Conservation (phyloP, 1,139 yeast species). For the Nadsonia starkeyi-henricii region DNA sequence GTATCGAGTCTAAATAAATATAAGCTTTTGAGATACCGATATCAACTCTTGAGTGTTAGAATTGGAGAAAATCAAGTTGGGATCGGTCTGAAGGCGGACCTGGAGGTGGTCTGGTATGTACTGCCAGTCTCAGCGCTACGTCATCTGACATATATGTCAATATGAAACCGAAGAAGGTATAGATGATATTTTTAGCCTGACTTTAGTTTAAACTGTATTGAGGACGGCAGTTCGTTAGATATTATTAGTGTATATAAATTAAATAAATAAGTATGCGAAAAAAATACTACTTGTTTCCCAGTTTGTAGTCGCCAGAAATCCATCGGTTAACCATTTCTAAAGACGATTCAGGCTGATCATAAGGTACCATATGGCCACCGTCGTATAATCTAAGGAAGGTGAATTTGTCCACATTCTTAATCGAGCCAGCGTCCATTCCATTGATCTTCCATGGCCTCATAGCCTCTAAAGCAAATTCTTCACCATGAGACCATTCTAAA, state of each 20-base stretch:
- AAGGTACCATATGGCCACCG: conserved; percentile 67
- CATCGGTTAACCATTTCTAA: conserved; percentile 66
- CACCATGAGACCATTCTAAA: conserved; percentile 45
- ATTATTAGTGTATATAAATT: background rate
- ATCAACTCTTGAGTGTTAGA: background rate
- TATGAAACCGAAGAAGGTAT: too few species aligned
- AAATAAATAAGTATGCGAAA: background rate
- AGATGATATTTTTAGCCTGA: too few species aligned
- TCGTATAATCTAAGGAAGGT: conserved; percentile 51
- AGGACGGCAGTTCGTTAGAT: background rate
- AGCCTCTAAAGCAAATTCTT: conserved; percentile 20
- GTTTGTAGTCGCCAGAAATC: conserved; percentile 26
- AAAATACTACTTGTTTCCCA: background rate
- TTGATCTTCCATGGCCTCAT: conserved; percentile 26
- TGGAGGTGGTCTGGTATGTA: too few species aligned
- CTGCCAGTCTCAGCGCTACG: too few species aligned
- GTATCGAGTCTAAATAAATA: too few species aligned
- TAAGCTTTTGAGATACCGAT: too few species aligned
- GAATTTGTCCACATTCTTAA: conserved; percentile 41
- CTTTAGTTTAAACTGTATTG: too few species aligned
- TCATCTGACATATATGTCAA: too few species aligned
- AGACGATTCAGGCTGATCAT: conserved; percentile 58
- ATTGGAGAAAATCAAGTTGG: background rate
- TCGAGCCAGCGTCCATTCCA: conserved; percentile 41
- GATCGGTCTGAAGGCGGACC: background rate